Evolutionary conservation across 1,284 basidiomycete genomes (phyloP).

Genomic region (Volvariella surrecta): DNA sequence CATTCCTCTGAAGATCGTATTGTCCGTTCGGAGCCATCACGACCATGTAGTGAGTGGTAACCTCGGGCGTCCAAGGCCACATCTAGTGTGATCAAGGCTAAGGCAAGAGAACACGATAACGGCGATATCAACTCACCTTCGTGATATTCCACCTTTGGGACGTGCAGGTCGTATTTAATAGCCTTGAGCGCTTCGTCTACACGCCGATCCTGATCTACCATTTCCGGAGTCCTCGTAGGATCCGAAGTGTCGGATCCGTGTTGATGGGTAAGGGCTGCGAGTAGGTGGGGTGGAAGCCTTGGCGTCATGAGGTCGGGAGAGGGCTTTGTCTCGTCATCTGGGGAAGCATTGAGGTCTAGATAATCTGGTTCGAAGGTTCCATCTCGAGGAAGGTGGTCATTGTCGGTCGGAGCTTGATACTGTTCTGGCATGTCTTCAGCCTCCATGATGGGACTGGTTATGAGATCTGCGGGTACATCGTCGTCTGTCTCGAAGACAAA

Average conservation of each 20-base stretch:
- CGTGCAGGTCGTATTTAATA: slow-evolving; percentile 36
- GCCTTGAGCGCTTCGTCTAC: slow-evolving; percentile 48
- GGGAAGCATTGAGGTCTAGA: slow-evolving; percentile 49
- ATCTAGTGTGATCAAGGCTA: slow-evolving; percentile 26
- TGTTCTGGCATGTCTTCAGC: slow-evolving; percentile 40
- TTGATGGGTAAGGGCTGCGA: background rate
- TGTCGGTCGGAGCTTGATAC: slow-evolving; percentile 17
- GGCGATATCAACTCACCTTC: slow-evolving; percentile 38
- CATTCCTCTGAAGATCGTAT: slow-evolving; percentile 15
- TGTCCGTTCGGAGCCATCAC: slow-evolving; percentile 31
- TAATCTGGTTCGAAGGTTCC: slow-evolving; percentile 55
- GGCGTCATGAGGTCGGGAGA: slow-evolving; percentile 6
- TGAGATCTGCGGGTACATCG: slow-evolving; percentile 87
- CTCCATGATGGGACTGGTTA: slow-evolving; percentile 85
- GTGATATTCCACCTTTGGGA: slow-evolving; percentile 63
- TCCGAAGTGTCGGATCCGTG: no score
- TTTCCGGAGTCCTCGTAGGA: slow-evolving; percentile 15
- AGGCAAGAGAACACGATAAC: background rate
- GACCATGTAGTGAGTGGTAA: slow-evolving; percentile 44
- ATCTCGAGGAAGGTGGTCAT: background rate
- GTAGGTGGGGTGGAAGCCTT: background rate
- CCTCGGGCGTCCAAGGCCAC: slow-evolving; percentile 60
- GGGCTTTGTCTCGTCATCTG: slow-evolving; percentile 11
- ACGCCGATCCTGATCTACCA: slow-evolving; percentile 30
- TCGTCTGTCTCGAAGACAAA: slow-evolving; percentile 97